A percentile compares a stretch with the other conserved stretches of the same genome.
These are phyloP conservation scores for Durotheca rogersii DNA, from an alignment of 495 filamentous ascomycete species.

Conservation along the genomic window DNA sequence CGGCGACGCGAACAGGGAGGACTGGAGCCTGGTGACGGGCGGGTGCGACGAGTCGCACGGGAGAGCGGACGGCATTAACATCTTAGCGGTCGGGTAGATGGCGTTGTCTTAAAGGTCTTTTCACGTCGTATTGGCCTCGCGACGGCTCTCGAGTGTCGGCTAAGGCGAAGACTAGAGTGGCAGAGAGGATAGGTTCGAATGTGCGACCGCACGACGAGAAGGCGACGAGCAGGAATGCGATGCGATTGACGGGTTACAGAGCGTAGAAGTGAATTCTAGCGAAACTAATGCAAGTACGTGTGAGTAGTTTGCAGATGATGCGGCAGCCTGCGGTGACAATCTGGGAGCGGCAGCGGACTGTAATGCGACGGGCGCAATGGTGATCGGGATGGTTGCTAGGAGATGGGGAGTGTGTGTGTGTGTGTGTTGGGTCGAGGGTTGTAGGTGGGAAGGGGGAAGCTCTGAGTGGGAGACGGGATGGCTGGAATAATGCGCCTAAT, in stretches of 20 bases:
- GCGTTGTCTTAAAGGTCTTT: background rate
- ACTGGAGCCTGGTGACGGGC: constrained; percentile 50
- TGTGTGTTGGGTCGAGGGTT: constrained; percentile 15
- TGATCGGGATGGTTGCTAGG: constrained; percentile 28
- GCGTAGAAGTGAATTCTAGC: too few relatives aligned
- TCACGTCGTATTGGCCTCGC: constrained; percentile 2
- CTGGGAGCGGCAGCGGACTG: constrained; percentile 3
- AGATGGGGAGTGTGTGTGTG: constrained; percentile 15
- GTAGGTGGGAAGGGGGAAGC: constrained; percentile 29
- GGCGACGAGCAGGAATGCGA: constrained; percentile 7
- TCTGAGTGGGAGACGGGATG: constrained; percentile 28
- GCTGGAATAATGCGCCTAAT: constrained; percentile 40
- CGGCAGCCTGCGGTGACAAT: constrained; percentile 6
- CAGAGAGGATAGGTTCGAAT: constrained; percentile 5
- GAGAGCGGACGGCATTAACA: constrained; percentile 73
- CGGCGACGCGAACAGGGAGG: constrained; percentile 61
- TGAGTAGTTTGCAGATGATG: too few relatives aligned
- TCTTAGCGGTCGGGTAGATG: constrained; percentile 28
- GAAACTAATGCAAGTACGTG: background rate
- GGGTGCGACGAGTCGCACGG: constrained; percentile 64
- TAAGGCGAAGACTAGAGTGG: constrained; percentile 4
- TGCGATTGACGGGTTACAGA: constrained; percentile 13
- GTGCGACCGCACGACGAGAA: constrained; percentile 17
- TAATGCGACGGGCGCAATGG: constrained; percentile 18
- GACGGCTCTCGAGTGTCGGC: constrained; percentile 3